phyloP scores from a whole-genome alignment of 768 basidiomycete species.

The Tylopilus balloui region DNA sequence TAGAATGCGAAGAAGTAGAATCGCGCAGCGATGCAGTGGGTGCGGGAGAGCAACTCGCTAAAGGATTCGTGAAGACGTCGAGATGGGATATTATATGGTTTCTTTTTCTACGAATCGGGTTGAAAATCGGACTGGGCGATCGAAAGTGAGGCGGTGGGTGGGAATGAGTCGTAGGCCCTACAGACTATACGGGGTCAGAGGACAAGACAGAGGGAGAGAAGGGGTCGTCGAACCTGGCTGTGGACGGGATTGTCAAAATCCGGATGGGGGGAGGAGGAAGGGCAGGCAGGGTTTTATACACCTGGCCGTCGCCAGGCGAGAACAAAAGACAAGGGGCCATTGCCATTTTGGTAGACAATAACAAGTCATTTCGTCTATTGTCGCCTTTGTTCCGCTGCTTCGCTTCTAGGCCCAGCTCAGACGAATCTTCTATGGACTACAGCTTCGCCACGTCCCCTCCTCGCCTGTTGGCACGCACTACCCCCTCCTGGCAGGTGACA shows the following conservation, averaged over 20 bases:
- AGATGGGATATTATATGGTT: slow-evolving; percentile 7
- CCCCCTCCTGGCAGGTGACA: slow-evolving; percentile 78
- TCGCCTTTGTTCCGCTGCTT: slow-evolving; percentile 20
- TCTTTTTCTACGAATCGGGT: slow-evolving; percentile 13
- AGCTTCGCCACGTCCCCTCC: slow-evolving; percentile 34
- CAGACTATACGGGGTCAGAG: slow-evolving; percentile 26
- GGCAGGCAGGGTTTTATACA: slow-evolving; percentile 22
- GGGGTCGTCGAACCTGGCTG: slow-evolving; percentile 28
- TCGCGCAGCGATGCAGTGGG: slow-evolving; percentile 32
- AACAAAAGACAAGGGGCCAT: slow-evolving; percentile 28
- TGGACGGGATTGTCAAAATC: slow-evolving; percentile 36
- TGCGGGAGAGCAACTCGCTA: slow-evolving; percentile 24
- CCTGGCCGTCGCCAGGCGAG: slow-evolving; percentile 30
- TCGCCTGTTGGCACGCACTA: slow-evolving; percentile 56
- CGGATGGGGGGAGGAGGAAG: slow-evolving; percentile 16
- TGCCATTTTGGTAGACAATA: slow-evolving; percentile 33
- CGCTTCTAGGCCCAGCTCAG: slow-evolving; percentile 8
- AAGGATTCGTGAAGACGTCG: slow-evolving; percentile 27
- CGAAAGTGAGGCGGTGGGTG: slow-evolving; percentile 13
- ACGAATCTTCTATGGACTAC: slow-evolving; percentile 13
- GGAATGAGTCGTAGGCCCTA: slow-evolving; percentile 13
- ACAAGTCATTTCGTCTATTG: slow-evolving; percentile 18
- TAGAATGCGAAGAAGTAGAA: slow-evolving; percentile 23
- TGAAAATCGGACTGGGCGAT: slow-evolving; percentile 26
- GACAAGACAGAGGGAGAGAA: background rate